Evolutionary conservation across 106 monocot species (phyloP).

Genomic region (Allium cepa): DNA sequence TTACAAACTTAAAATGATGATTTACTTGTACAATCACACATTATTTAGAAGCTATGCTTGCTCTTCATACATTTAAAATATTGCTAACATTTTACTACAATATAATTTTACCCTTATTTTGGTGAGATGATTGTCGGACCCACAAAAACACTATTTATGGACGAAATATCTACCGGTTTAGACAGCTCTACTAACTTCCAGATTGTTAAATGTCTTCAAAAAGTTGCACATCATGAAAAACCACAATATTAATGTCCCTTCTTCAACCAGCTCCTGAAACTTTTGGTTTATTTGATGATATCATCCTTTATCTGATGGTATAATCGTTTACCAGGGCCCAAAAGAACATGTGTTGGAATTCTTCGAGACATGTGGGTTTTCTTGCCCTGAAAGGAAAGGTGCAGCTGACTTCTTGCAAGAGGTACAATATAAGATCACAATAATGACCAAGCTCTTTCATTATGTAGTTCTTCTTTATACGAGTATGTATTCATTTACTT

Average conservation of each 20-base stretch:
- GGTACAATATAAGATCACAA: constrained; percentile 18
- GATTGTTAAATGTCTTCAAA: constrained; percentile 68
- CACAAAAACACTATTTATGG: constrained; percentile 50
- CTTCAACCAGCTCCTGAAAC: constrained; percentile 88
- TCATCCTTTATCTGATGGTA: constrained; percentile 79
- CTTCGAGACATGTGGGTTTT: constrained; percentile 65
- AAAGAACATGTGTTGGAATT: constrained; percentile 58
- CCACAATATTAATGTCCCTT: constrained; percentile 76
- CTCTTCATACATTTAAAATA: no score
- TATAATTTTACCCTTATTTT: neutral
- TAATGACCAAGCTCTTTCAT: no score
- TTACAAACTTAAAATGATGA: no score
- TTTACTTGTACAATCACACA: no score
- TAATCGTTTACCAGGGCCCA: constrained; percentile 82
- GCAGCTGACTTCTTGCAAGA: constrained; percentile 83
- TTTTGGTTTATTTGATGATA: constrained; percentile 79
- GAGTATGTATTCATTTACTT: no score
- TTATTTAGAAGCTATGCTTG: no score
- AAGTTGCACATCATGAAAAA: constrained; percentile 47
- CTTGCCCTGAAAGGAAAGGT: constrained; percentile 72
- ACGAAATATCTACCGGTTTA: constrained; percentile 63
- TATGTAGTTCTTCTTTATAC: no score
- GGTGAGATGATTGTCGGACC: constrained; percentile 70
- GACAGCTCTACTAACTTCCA: constrained; percentile 75
- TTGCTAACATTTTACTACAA: no score